Evolutionary conservation across 2,329 filamentous ascomycete species (phyloP).

Genomic region (Hyphodiscus sp.): DNA sequence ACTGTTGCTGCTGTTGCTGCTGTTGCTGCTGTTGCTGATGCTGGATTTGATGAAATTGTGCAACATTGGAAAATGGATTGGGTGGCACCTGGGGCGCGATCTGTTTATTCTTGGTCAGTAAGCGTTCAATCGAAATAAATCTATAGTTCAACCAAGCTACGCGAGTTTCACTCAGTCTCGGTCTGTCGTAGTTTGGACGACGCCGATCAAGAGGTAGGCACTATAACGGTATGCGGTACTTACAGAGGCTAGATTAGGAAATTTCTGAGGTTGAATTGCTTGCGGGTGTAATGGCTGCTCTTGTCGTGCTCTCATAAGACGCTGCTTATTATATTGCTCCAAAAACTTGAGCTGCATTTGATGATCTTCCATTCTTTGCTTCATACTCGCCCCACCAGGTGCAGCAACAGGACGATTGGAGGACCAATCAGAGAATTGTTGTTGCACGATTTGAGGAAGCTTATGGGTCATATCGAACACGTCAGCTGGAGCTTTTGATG

Average conservation of each 20-base stretch:
- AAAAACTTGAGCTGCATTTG: background rate
- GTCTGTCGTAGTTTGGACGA: background rate
- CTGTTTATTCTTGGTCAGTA: too few relatives aligned
- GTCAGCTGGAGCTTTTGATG: too few relatives aligned
- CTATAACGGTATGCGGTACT: background rate
- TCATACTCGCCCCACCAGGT: background rate
- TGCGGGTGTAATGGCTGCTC: background rate
- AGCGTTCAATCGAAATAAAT: too few relatives aligned
- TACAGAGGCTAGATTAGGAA: background rate
- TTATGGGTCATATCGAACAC: too few relatives aligned
- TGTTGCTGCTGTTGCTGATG: too few relatives aligned
- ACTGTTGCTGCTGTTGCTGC: too few relatives aligned
- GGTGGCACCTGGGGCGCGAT: too few relatives aligned
- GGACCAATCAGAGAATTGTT: background rate
- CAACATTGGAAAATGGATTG: too few relatives aligned
- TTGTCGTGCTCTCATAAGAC: background rate
- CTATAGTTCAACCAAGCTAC: too few relatives aligned
- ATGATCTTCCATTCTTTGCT: background rate
- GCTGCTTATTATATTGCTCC: background rate
- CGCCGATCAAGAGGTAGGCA: background rate
- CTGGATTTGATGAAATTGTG: too few relatives aligned
- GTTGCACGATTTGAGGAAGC: too few relatives aligned
- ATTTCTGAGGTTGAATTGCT: background rate
- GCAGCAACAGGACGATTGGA: background rate
- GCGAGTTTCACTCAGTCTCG: too few relatives aligned